Base-by-base conservation (phyloP, 306 rosid species). In the Styphnolobium japonicum region DNA sequence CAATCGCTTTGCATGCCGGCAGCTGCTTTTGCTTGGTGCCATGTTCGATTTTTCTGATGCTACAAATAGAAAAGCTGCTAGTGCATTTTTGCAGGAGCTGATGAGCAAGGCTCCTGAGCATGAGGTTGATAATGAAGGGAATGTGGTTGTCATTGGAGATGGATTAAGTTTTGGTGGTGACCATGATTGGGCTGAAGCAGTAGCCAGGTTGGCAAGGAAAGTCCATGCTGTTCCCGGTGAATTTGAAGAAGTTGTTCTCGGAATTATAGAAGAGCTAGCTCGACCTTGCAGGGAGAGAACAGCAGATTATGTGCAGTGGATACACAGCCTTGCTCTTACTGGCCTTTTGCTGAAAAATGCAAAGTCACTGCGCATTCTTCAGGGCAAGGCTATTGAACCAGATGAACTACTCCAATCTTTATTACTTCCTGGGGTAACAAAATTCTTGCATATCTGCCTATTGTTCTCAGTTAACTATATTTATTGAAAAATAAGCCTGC, bases 91-190 rank as follows among this genome's bases (percentile, higher is more conserved):
- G 84, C 91, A 80, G 79, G 99, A 91, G 84, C 75, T 95, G 80
- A 83, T 95, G 84, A 88, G 88, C 88, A 93, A 86, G 86, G 84
- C 93, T 84, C 97, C 87, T 25, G 98, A 90, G 71, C 89, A 90
- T 43, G 99, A 95, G 90, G 80, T 76, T 53, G 99, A 93, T 68
- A 86, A 88, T 81, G 90, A 87, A 79, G 98, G 94, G 65, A 89
- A 90, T 85, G 61, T 86, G 81, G 89, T 95, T 78, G 90, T 95
- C 80, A 82, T 90, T 18, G 99, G 99, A 75, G 99, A 93, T 80
- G 98, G 99, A 42, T 75, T 95, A 76, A 95, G 87, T 87, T 90
- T 95, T 85, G 93, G 99, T 64, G 99, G 99, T 36, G 98, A 95
- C 71, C 80, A 79, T 89, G 98, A 89, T 63, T 95, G 99, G 99